Conservation (phyloP, 75 land plant genomes). For the Larix kaempferi region DNA sequence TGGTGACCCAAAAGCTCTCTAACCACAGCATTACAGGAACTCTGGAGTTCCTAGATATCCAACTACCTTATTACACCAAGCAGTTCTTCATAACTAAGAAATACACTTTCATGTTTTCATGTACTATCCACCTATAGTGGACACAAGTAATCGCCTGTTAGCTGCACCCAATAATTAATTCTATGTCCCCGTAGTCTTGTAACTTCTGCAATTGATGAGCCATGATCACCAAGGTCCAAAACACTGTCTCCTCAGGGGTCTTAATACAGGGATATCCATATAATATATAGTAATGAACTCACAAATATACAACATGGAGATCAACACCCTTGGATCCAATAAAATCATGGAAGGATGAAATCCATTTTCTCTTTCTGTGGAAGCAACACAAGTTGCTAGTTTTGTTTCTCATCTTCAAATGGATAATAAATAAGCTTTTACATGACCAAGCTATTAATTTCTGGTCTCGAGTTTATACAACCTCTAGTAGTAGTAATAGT, state of each 20-base stretch:
- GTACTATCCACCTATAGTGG: not conserved
- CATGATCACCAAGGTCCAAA: not conserved
- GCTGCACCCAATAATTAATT: not conserved
- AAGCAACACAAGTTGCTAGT: not conserved
- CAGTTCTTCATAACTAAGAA: not conserved
- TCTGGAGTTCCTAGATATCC: not conserved
- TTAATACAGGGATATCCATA: not conserved
- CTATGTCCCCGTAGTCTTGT: not conserved
- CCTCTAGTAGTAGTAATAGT: constrained; percentile 37
- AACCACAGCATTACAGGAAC: not conserved
- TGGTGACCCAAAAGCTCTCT: not conserved
- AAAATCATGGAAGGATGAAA: not conserved
- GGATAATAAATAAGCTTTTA: not conserved
- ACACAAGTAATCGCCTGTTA: not conserved
- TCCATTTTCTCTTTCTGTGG: not conserved
- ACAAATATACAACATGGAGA: not conserved
- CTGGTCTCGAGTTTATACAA: not conserved
- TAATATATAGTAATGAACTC: not conserved
- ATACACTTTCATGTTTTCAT: not conserved
- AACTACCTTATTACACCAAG: not conserved
- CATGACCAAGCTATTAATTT: not conserved
- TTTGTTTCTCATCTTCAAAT: not conserved
- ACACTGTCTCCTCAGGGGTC: not conserved
- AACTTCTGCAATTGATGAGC: not conserved
- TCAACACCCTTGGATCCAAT: constrained; percentile 3